Percentiles rank a stretch among this genome's conserved stretches.
Conservation (phyloP, 805 yeast genomes). For the Candida tibetensis region DNA sequence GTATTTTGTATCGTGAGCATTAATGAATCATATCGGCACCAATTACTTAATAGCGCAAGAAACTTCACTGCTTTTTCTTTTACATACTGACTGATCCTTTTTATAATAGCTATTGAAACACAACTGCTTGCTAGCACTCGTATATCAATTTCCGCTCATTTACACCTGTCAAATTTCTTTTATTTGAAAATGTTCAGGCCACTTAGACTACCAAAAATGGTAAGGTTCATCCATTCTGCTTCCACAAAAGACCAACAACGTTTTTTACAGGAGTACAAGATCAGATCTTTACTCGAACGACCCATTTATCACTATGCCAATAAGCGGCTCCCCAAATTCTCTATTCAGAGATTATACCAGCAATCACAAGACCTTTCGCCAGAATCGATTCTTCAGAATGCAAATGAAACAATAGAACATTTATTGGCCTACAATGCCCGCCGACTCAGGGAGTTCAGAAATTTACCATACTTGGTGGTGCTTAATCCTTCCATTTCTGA, state of each 20-base stretch:
- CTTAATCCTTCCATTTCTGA: conserved; percentile 83
- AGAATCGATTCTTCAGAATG: conserved; percentile 37
- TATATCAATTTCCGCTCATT: too few species aligned
- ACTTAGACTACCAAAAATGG: too few species aligned
- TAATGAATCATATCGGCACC: too few species aligned
- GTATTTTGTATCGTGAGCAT: too few species aligned
- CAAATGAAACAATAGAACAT: conserved; percentile 55
- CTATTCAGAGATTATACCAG: conserved; percentile 48
- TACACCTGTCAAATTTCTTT: too few species aligned
- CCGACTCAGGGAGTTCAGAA: conserved; percentile 65
- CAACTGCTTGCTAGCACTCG: too few species aligned
- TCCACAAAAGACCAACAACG: conserved; percentile 21
- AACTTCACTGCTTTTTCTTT: too few species aligned
- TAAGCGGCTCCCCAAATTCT: conserved; percentile 51
- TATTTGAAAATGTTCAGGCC: too few species aligned
- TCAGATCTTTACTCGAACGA: conserved; percentile 56
- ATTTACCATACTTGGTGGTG: conserved; percentile 79
- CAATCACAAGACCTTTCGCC: conserved; percentile 40
- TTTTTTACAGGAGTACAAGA: conserved; percentile 53
- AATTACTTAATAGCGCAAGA: too few species aligned
- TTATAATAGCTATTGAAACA: too few species aligned
- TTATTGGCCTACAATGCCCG: conserved; percentile 65
- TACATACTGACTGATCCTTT: too few species aligned
- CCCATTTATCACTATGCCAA: conserved; percentile 56
- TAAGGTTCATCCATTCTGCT: too few species aligned